Evolutionary conservation across 495 filamentous ascomycete species (phyloP).

Genomic region (Cenococcum geophilum): DNA sequence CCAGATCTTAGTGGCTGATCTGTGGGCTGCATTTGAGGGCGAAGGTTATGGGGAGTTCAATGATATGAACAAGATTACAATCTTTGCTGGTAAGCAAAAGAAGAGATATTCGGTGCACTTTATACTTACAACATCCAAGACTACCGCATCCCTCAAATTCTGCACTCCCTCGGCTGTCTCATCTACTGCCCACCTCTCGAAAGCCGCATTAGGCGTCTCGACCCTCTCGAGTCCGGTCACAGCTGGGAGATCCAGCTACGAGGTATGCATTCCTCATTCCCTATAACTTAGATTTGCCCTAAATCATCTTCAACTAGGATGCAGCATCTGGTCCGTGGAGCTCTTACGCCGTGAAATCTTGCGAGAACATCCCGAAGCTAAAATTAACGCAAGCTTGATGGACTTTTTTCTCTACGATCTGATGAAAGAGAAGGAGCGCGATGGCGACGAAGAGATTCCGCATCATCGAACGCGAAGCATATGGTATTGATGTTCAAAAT

Average conservation of each 20-base stretch:
- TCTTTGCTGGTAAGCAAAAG: slow-evolving; percentile 67
- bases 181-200: slow-evolving; percentile 75
- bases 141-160: slow-evolving; percentile 92
- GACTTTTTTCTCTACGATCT: slow-evolving; percentile 97
- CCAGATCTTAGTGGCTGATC: slow-evolving; percentile 89
- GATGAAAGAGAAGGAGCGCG: slow-evolving; percentile 72
- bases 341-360: slow-evolving; percentile 79
- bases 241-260: slow-evolving; percentile 84
- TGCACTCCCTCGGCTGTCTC: slow-evolving; percentile 76
- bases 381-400: slow-evolving; percentile 83
- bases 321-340: slow-evolving; percentile 92
- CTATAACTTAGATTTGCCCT: not conserved
- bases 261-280: slow-evolving; percentile 31
- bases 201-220: slow-evolving; percentile 54
- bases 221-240: slow-evolving; percentile 62
- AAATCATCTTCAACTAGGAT: slow-evolving; percentile 40
- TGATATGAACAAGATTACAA: slow-evolving; percentile 92
- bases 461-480: slow-evolving; percentile 92
- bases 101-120: not conserved
- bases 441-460: slow-evolving; percentile 51
- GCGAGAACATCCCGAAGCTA: slow-evolving; percentile 58
- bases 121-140: slow-evolving; percentile 43
- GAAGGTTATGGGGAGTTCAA: slow-evolving; percentile 72
- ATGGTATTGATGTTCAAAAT: slow-evolving; percentile 64
- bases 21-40: slow-evolving; percentile 91